Evolutionary conservation across 805 yeast species (phyloP), one percentile per base, ranked within the genome.

Genomic region (Candida dendrica): DNA sequence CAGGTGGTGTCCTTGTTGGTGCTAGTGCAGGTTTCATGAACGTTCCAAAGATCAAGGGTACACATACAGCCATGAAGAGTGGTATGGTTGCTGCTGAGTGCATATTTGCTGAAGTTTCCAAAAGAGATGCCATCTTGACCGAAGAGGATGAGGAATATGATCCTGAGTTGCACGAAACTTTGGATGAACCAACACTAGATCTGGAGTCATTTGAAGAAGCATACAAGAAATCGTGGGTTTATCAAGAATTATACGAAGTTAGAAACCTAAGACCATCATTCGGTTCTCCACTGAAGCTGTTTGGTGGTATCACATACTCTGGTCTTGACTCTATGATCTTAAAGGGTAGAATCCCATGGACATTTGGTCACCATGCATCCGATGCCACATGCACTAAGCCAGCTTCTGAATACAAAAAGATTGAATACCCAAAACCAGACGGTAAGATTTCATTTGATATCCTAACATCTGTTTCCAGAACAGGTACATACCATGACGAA

Each of bases 21-120:
- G 93, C 95, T 43, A 70, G 95, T 43, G 98, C 98, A 3, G 98
- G 98, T 1, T 91, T 93, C 62, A 76, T 93, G 78, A 93, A 93
- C 59, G 98, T 93, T 36, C 97, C 98, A 41, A 93, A 91, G 63
- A 86, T 93, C 56, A 93, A 93, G 66, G 99, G 99, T 14, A 82
- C 97, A 0, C 99, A 93, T 61, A 91, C 96, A 1, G 98, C 99
- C 1, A 87, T 93, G 79, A 93, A 93, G 63, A 74, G 93, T 9
- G 98, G 98, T 27, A 81, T 93, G 74, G 63, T 93, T 24, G 98
- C 98, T 2, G 98, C 98, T 2, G 97, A 93, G 55, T 60, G 74
- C 18, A 84, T 89, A 34, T 88, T 70, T 54, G 68, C 71, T 38
- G 72, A 66, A 8, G 64, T 84, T 39, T 69, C 75, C 2, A 61